Conservation (phyloP, 352 stramenopile species). For the Phytophthora fragariae region DNA sequence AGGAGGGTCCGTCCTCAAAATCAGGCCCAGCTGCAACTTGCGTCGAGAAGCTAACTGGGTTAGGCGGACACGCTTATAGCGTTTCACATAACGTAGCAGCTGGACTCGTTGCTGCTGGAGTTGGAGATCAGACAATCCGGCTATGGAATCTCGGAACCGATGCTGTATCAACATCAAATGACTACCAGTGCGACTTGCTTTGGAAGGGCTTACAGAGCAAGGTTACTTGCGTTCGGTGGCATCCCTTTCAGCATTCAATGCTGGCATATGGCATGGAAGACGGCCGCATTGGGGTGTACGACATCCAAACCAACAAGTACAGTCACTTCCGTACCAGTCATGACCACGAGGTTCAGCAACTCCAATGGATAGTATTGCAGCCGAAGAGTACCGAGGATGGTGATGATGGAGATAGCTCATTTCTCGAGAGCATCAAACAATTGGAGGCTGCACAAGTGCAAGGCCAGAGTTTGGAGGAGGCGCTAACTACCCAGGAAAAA, state of each 20-base stretch:
- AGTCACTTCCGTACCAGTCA: constrained; percentile 60
- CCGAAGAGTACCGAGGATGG: neutral
- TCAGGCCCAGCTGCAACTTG: constrained; percentile 36
- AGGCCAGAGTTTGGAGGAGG: constrained; percentile 60
- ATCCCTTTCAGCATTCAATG: constrained; percentile 57
- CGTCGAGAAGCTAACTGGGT: constrained; percentile 50
- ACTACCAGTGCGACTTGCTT: constrained; percentile 56
- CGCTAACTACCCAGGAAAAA: constrained; percentile 44
- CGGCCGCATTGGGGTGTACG: constrained; percentile 65
- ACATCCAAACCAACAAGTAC: constrained; percentile 62
- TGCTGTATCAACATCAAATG: constrained; percentile 20
- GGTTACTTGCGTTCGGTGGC: constrained; percentile 71
- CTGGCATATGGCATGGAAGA: constrained; percentile 82
- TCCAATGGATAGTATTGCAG: constrained; percentile 53
- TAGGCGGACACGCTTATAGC: constrained; percentile 75
- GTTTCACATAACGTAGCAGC: constrained; percentile 44
- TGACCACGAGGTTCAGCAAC: constrained; percentile 40
- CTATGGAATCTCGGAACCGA: constrained; percentile 54
- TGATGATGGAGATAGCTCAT: constrained; percentile 25
- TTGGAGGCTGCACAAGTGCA: constrained; percentile 59
- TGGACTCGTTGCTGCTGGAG: constrained; percentile 51
- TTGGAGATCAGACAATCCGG: constrained; percentile 83
- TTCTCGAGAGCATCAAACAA: constrained; percentile 57
- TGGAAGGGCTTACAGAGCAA: constrained; percentile 87
- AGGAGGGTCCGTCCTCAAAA: constrained; percentile 27